Conservation (phyloP, 257 asterid species). For the Solanum dulcamara region DNA sequence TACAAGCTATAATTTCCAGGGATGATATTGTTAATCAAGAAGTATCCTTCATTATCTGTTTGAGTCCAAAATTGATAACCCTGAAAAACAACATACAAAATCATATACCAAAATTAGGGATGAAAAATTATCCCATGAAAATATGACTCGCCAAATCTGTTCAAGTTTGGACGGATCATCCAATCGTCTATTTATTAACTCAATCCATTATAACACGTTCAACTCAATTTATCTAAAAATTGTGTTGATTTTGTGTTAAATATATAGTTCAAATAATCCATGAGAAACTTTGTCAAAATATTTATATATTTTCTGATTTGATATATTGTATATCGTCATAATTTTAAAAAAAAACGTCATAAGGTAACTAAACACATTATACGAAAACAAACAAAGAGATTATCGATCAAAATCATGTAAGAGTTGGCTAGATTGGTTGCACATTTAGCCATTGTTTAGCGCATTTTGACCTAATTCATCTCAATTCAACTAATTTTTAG, state of each 20-base stretch:
- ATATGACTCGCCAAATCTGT: background rate
- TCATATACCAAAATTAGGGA: background rate
- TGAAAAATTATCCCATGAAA: background rate
- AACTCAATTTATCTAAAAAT: background rate
- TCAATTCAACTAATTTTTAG: background rate
- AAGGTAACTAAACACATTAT: background rate
- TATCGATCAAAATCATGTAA: background rate
- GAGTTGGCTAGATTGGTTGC: background rate
- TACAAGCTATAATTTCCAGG: slow-evolving; percentile 4
- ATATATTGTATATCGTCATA: background rate
- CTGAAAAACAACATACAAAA: background rate
- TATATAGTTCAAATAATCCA: background rate
- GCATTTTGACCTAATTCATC: background rate
- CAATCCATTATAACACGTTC: background rate
- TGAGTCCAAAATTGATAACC: slow-evolving; percentile 9
- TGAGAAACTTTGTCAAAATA: background rate
- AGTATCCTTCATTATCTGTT: background rate
- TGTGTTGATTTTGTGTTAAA: background rate
- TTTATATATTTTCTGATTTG: background rate
- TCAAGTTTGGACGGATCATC: background rate
- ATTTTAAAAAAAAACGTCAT: background rate
- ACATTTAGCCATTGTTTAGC: background rate
- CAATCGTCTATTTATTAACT: background rate
- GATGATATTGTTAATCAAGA: background rate
- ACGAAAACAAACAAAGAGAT: background rate